phyloP scores from a whole-genome alignment of 495 filamentous ascomycete genomes.

The Clavariopsis aquatica region DNA sequence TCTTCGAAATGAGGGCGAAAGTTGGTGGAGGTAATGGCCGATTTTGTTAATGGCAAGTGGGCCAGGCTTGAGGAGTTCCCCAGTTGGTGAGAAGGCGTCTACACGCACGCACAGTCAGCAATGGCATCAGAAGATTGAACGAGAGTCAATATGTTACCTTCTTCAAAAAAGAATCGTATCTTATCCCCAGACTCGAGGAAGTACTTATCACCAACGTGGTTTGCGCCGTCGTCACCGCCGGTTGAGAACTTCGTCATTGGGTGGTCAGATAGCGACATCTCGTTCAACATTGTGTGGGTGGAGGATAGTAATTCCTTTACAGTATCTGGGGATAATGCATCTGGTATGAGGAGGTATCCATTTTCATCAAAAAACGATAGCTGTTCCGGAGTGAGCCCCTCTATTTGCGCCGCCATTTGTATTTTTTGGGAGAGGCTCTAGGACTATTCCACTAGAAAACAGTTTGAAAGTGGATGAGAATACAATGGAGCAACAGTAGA shows the following conservation, averaged over 20 bases:
- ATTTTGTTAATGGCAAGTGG: constrained; percentile 91
- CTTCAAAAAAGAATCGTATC: constrained; percentile 95
- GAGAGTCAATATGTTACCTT: too few relatives aligned
- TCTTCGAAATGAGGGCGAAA: constrained; percentile 69
- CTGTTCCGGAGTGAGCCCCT: constrained; percentile 70
- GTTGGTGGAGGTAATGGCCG: constrained; percentile 80
- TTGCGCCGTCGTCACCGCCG: constrained; percentile 57
- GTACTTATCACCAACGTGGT: constrained; percentile 92
- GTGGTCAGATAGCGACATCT: constrained; percentile 74
- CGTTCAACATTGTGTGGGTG: constrained; percentile 70
- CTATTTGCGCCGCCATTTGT: not conserved
- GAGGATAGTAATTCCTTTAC: constrained; percentile 69
- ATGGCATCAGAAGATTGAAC: too few relatives aligned
- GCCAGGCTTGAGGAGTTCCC: constrained; percentile 71
- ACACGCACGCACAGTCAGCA: too few relatives aligned
- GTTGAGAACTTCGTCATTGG: constrained; percentile 93
- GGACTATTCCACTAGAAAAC: not conserved
- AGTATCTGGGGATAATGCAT: constrained; percentile 67
- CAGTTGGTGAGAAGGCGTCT: constrained; percentile 66
- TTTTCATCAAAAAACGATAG: constrained; percentile 71
- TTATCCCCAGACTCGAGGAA: constrained; percentile 88
- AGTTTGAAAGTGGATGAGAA: too few relatives aligned
- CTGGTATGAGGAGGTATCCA: constrained; percentile 86
- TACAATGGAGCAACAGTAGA: too few relatives aligned
- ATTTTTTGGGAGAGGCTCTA: too few relatives aligned